Evolutionary conservation across 441 rosid genomes (phyloP), one percentile per base, ranked within the genome.

Genomic region (Bocquillonia castaneifolia): DNA sequence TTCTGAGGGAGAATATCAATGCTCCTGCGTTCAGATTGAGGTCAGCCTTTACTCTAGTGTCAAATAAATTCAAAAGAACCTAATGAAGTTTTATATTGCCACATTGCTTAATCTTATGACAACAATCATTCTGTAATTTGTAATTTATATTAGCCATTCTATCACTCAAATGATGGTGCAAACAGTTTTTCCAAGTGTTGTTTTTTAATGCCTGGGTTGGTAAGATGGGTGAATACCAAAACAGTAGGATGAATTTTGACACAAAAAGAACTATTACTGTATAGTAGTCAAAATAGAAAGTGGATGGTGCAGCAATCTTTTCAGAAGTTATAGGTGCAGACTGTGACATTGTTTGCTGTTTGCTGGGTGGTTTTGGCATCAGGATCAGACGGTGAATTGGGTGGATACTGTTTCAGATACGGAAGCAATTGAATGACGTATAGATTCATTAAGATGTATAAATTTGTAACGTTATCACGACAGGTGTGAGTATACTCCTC

Each of bases 281-380:
- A 50, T 36, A 51, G 14, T 45, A 22, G 54, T 18, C 26, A 59
- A 44, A 57, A 32, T 57, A 14, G 58, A 18, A 34, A 34, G 32
- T 58, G 26, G 37, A 44, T 31, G 45, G 22, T 47, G 18, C 28
- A 40, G 40, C 42, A 32, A 26, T 31, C 6, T 10, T 51, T 34
- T n/a, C 37, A 45, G 42, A 45, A 47, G 18, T 31, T 23, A 45
- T 47, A 22, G 36, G 8, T 71, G 37, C 59, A 17, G 42, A n/a
- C 4, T 28, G n/a, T 45, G 70, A 39, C 65, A 6, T 34, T 37
- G 55, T 56, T 37, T 55, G 13, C 69, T 48, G 13, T 64, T 42
- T 14, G 56, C 44, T 64, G 12, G 44, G 70, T 72, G 70, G 75
- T 47, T 72, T 31, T 2, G 25, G 37, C 61, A 23, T 51, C 61